Evolutionary conservation across 192 early-diverging fungal species (phyloP), one percentile per base, ranked within the genome.

Genomic region (Umbelopsis ramanniana): DNA sequence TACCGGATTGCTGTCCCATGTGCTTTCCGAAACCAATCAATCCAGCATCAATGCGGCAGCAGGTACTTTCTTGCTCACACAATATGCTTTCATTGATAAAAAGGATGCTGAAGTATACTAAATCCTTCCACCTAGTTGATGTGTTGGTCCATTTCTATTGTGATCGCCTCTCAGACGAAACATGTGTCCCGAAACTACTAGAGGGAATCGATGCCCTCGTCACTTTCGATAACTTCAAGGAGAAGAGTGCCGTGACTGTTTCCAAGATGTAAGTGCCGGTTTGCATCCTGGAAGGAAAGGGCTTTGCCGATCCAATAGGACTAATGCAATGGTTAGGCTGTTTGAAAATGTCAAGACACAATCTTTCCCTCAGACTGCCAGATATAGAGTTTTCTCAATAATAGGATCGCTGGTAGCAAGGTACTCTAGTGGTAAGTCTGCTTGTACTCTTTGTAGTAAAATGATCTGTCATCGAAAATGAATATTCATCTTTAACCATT

Each of bases 281-380:
- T 3, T 21, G 5, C 6, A 48, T 21, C 6, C 17, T 74, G 35
- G 11, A 71, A 50, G 72, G 67, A 26, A 66, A 38, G 4, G 50
- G 72, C 8, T 40, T 40, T 8, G 8, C 3, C 6, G 43, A 23
- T 11, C 0, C 10, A 46, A 22, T 37, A 74, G 10, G 6, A 17
- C 19, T 84, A 81, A 43, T 6, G 48, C 84, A 7, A 40, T 71
- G 6, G 72, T 68, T 68, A 90, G 91, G 33, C 82, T 99, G 29
- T 93, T 98, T 72, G 86, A 87, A 9, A 88, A 94, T 53, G 83
- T 99, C 21, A 90, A 93, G 33, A 91, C 97, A n/a, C 98, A 98
- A 68, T 93, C 86, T 47, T 97, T 90, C 79, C 95, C 91, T 63
- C 95, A 99, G 71, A 88, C 85, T 0, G 89, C 93, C 6, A 89